phyloP scores from a whole-genome alignment of 106 monocot species.

The Alisma plantagoaquatica region DNA sequence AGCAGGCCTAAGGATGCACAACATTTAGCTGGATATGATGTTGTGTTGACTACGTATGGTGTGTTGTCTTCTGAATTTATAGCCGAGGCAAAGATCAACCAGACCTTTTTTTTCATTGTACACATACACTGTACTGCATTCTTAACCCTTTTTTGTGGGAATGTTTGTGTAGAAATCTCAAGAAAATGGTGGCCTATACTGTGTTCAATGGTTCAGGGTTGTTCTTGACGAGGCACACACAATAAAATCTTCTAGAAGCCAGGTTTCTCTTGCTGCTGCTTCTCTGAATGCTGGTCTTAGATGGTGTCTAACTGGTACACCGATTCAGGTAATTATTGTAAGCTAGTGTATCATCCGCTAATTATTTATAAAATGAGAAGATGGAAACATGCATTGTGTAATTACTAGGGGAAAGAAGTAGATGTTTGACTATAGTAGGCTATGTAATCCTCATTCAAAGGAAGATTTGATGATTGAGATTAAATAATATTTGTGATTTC shows the following conservation, averaged over 20 bases:
- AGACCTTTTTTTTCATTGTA: background rate
- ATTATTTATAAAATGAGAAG: too few species aligned
- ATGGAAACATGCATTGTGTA: too few species aligned
- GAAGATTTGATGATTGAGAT: too few species aligned
- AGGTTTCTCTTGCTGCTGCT: slow-evolving; percentile 68
- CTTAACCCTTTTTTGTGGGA: background rate
- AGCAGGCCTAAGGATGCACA: slow-evolving; percentile 80
- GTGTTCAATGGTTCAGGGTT: slow-evolving; percentile 82
- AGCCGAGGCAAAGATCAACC: slow-evolving; percentile 32
- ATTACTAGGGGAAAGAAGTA: too few species aligned
- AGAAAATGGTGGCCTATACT: slow-evolving; percentile 84
- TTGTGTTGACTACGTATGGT: slow-evolving; percentile 92
- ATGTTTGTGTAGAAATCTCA: slow-evolving; percentile 47
- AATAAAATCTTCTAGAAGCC: slow-evolving; percentile 89
- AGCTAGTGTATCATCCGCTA: too few species aligned
- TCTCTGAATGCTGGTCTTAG: slow-evolving; percentile 55
- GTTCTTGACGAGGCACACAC: slow-evolving; percentile 96
- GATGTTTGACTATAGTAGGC: too few species aligned
- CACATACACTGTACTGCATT: background rate
- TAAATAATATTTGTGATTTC: too few species aligned
- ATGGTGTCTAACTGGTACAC: slow-evolving; percentile 97
- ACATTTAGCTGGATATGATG: slow-evolving; percentile 54
- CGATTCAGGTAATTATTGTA: slow-evolving; percentile 64
- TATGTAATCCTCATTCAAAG: too few species aligned
- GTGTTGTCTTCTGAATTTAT: slow-evolving; percentile 80